Evolutionary conservation across 163 green algal genomes (phyloP), one percentile per base, ranked within the genome.

Genomic region (Chlamydomonas reinhardtii): DNA sequence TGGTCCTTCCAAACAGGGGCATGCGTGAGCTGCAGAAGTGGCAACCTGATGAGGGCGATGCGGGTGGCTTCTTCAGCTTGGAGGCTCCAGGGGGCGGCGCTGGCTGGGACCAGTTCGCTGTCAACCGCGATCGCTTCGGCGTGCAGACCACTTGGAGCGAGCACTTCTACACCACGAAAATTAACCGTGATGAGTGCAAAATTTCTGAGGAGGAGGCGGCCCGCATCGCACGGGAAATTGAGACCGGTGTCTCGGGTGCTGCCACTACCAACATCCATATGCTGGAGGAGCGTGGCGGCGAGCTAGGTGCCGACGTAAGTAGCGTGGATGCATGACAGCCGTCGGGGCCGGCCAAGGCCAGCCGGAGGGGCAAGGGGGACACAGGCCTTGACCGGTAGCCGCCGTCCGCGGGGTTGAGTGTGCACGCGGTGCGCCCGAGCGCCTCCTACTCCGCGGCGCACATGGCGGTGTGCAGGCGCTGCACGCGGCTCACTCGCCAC

Each of bases 91-190:
- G 85, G 27, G 64, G 72, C 29, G 65, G 35, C 73, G 22, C 37
- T 8, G 87, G 80, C 34, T 99, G 97, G 97, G 97, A 99, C 91
- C 97, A 99, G 89, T 99, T 99, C 92, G 95, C 95, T 2, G 91
- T 95, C 43, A 99, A 99, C 83, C 83, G 96, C 81, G 66, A 91
- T 54, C 94, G 96, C 84, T 99, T 98, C 88, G 97, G 97, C 27
- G 94, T 97, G 35, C 48, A 92, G 20, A 96, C 92, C 24, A 94
- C 93, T 32, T 99, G 95, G 75, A 87, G 94, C 39, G 96, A 99
- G 90, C 89, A 97, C 52, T 66, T 98, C 43, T 99, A 99, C 92
- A 99, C 97, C 15, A 98, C 96, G 4, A 88, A 85, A 34, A 91
- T 99, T 34, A 93, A 99, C 74, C 93, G 91, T 48, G 73, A 78